phyloP scores from a whole-genome alignment of 2,329 filamentous ascomycete genomes.

The Arthrobotrys sphaeroides region DNA sequence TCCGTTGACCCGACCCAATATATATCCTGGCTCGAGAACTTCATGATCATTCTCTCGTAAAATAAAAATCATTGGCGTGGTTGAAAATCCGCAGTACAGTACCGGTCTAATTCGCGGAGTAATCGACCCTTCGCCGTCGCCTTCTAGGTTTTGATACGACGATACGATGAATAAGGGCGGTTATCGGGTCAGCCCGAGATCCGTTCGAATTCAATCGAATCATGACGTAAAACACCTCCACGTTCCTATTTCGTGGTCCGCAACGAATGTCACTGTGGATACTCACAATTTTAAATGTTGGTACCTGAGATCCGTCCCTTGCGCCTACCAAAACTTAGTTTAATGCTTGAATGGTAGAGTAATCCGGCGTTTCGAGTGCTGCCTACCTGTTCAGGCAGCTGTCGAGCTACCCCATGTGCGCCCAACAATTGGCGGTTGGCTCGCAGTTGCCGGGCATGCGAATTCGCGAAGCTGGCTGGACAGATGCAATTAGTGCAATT shows the following conservation, averaged over 20 bases:
- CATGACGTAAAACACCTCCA: conserved; percentile 26
- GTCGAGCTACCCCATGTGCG: background rate
- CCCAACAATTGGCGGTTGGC: conserved; percentile 14
- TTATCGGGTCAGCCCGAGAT: no score
- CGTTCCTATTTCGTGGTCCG: conserved; percentile 34
- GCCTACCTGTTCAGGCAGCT: conserved; percentile 42
- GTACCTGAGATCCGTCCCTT: background rate
- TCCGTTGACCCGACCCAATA: no score
- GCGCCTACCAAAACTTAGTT: background rate
- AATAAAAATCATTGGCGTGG: no score
- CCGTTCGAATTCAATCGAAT: conserved; percentile 15
- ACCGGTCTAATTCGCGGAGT: no score
- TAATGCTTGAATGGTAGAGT: background rate
- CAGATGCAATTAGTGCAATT: background rate
- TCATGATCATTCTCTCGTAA: no score
- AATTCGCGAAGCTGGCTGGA: background rate
- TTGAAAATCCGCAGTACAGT: no score
- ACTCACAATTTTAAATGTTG: no score
- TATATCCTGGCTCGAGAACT: no score
- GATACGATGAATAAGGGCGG: background rate
- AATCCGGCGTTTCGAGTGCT: conserved; percentile 5
- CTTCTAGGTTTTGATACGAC: no score
- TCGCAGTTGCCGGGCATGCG: background rate
- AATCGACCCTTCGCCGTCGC: no score
- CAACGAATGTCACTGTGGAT: background rate